Percentiles rank a stretch among this genome's conserved stretches.
These are phyloP conservation scores for Gaultheria prostrata DNA, from an alignment of 148 eudicot genomes.

Conservation along the genomic window DNA sequence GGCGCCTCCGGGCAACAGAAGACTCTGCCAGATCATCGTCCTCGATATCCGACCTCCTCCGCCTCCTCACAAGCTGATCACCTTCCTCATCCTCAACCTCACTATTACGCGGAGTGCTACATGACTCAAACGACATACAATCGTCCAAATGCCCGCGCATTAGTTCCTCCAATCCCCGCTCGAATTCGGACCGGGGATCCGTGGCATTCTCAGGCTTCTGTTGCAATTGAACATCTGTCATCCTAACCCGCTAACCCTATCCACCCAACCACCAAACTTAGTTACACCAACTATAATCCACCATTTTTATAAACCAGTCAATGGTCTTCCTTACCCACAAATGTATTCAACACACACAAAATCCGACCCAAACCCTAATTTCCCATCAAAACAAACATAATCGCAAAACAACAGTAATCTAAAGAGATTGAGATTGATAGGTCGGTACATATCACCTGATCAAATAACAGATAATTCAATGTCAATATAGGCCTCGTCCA, in stretches of 20 bases:
- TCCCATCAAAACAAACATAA: slow-evolving; percentile 15
- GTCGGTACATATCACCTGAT: slow-evolving; percentile 26
- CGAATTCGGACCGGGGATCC: slow-evolving; percentile 57
- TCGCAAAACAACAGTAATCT: slow-evolving; percentile 21
- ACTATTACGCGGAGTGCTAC: slow-evolving; percentile 66
- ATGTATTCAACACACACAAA: slow-evolving; percentile 21
- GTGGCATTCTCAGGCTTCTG: slow-evolving; percentile 69
- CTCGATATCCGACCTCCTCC: slow-evolving; percentile 86
- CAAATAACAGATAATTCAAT: slow-evolving; percentile 13
- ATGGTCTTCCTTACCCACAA: slow-evolving; percentile 14
- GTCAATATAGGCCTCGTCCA: slow-evolving; percentile 10
- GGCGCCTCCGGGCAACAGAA: slow-evolving; percentile 90
- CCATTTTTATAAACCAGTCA: slow-evolving; percentile 12
- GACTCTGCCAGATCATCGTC: slow-evolving; percentile 96
- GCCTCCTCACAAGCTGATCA: slow-evolving; percentile 79
- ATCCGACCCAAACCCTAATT: slow-evolving; percentile 29
- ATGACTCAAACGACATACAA: slow-evolving; percentile 81
- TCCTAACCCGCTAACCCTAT: slow-evolving; percentile 27
- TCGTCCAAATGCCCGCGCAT: slow-evolving; percentile 84
- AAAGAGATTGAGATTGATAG: slow-evolving; percentile 18
- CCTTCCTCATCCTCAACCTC: slow-evolving; percentile 82
- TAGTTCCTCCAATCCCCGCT: slow-evolving; percentile 74
- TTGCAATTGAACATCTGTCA: slow-evolving; percentile 67
- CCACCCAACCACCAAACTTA: slow-evolving; percentile 20
- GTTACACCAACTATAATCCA: not conserved